Base-by-base conservation (phyloP, 2,329 filamentous ascomycete species). In the Aspergillus flavus region DNA sequence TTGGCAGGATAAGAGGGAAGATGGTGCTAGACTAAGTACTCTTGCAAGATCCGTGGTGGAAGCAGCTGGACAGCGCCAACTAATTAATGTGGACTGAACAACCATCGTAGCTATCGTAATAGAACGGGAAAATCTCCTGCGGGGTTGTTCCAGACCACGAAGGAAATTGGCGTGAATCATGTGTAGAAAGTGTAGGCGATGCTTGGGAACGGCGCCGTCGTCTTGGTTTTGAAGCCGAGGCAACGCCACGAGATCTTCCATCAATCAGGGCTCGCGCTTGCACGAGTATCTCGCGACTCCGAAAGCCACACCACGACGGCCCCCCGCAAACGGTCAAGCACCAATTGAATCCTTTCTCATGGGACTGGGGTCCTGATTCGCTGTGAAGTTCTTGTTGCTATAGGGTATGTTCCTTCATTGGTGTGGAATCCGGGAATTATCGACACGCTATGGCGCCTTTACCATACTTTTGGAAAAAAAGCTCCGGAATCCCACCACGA, bases 61-160 rank as follows among this genome's bases (percentile, higher is more conserved):
- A 61, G 61, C 61, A 61, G 64, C 63, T 64, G 58, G 57, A 59
- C 66, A 64, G 58, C 56, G 39, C 64, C 65, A 64, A 66, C 66
- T 67, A 68, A 71, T 65, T 62, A 64, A 59, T 61, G 54, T 56
- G 55, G 61, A 56, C 57, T 61, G 60, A 56, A 61, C 58, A 60
- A 59, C 53, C 65, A 64, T 64, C 53, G 30, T 28, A 58, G 41
- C 32, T 57, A 58, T 62, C 57, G 36, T 19, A 36, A 69, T 69
- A 19, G 57, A 76, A 71, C 60, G 50, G 73, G 74, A 26, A 76
- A 73, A 72, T 69, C 66, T 73, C 73, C 75, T 72, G 73, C 69
- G 74, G 72, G 69, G 72, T 59, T 5, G 55, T n/a, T 63, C 61
- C 52, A 64, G 65, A 61, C 61, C 54, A 48, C 11, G 21, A 30